Percentiles rank a stretch among this genome's conserved stretches.
phyloP scores from a whole-genome alignment of 148 eudicot genomes.

The Rheum nobile region DNA sequence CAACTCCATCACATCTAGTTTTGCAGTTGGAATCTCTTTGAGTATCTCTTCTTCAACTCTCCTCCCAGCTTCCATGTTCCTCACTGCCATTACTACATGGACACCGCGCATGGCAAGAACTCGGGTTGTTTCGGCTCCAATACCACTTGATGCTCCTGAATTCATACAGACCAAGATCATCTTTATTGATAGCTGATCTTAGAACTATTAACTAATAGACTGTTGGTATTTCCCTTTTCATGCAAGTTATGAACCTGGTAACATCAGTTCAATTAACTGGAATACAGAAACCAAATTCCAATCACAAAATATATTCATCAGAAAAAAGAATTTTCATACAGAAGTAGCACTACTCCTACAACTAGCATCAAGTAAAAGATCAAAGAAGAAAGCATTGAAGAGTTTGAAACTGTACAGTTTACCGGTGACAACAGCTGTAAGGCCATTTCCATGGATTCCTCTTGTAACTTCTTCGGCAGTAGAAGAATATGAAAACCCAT shows the following conservation, averaged over 20 bases:
- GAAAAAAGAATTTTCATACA: not conserved
- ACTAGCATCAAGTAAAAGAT: not conserved
- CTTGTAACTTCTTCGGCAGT: slow-evolving; percentile 69
- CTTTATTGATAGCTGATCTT: too few relatives aligned
- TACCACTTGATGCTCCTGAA: slow-evolving; percentile 89
- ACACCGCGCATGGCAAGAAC: slow-evolving; percentile 63
- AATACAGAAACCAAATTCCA: not conserved
- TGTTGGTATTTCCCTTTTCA: too few relatives aligned
- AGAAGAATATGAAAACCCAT: slow-evolving; percentile 68
- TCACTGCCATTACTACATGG: slow-evolving; percentile 82
- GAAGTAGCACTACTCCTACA: not conserved
- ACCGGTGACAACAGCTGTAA: slow-evolving; percentile 90
- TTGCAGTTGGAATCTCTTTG: slow-evolving; percentile 53
- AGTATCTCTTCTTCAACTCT: slow-evolving; percentile 54
- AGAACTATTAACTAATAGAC: too few relatives aligned
- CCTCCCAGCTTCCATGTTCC: slow-evolving; percentile 50
- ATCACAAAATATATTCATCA: not conserved
- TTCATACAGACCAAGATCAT: slow-evolving; percentile 8
- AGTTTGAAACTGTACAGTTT: not conserved
- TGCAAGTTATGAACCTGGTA: not conserved
- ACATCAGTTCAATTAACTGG: not conserved
- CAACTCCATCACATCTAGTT: slow-evolving; percentile 76
- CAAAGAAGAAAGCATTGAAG: not conserved
- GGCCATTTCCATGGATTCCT: slow-evolving; percentile 62
- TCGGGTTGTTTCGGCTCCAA: slow-evolving; percentile 73